Base-by-base conservation (phyloP, 257 asterid genomes). In the Avicennia marina region DNA sequence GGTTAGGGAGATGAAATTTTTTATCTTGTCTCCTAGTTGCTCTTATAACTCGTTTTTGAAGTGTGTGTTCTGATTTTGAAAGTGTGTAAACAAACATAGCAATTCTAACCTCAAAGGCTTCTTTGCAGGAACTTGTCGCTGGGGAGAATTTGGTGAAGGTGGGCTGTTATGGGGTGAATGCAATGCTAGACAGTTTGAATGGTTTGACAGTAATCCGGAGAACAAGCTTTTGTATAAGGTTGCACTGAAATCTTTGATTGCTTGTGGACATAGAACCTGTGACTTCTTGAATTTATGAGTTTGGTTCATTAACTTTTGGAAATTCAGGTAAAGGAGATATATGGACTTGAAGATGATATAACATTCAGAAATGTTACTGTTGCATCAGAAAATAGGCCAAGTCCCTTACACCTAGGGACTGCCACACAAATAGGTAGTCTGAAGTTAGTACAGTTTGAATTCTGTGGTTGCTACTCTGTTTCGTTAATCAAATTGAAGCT, bases 131-230 rank as follows among this genome's bases (percentile, higher is more conserved):
- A 91, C 98, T 64, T 75, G 78, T 63, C 90, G 95, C 41, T 91
- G 98, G 98, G 90, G 95, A 52, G 98, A 88, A 81, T 91, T 81
- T 78, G 98, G 98, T 65, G 95, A 91, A 80, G 97, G 97, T 58
- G 98, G 98, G 60, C 73, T 91, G 38, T 65, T 91, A 73, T 88
- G 98, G 97, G 97, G 98, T 57, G 98, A 91, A 80, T 88, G 98
- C 58, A 78, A 60, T 59, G 68, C 86, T 58, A 84, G 95, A 73
- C 73, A 84, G 59, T 78, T 74, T 65, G 97, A 91, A 63, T 91
- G 98, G 98, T 83, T 88, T 66, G 83, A 76, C 56, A 90, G 95
- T 31, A 66, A 82, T 81, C 84, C 85, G 2, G 74, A 78, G 3
- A 52, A 81, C 31, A 84, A 76, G 75, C 84, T 91, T 67, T 60